Percentiles rank a stretch among this genome's conserved stretches.
phyloP scores from a whole-genome alignment of 1,284 basidiomycete genomes.

The Exsudoporus floridanus region DNA sequence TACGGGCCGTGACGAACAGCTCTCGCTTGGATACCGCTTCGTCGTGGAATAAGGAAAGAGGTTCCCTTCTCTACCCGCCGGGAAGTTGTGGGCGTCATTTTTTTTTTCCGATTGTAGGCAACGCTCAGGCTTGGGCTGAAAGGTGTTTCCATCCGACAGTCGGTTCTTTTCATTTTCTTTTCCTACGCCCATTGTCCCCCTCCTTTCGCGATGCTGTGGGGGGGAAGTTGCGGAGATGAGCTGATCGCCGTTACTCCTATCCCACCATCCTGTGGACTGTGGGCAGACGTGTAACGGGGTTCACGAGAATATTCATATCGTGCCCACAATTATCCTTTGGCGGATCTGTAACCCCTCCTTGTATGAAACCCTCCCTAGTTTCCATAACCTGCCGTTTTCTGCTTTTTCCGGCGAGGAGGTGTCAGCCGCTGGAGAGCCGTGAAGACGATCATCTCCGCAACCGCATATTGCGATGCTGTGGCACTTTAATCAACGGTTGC shows the following conservation, averaged over 20 bases:
- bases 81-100: slow-evolving; percentile 1
- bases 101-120: slow-evolving; percentile 8
- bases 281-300: slow-evolving; percentile 13
- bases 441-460: slow-evolving; percentile 14
- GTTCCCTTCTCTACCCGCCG: slow-evolving; percentile 1
- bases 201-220: slow-evolving; percentile 17
- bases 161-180: slow-evolving; percentile 5
- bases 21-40: slow-evolving; percentile 4
- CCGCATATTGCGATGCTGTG: slow-evolving; percentile 9
- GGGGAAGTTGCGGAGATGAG: slow-evolving; percentile 29
- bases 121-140: background rate
- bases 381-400: background rate
- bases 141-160: background rate
- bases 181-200: background rate
- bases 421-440: slow-evolving; percentile 1
- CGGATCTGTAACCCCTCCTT: slow-evolving; percentile 1
- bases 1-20: slow-evolving; percentile 1
- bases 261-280: slow-evolving; percentile 11
- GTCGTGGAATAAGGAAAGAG: slow-evolving; percentile 1
- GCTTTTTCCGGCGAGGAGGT: background rate
- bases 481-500: slow-evolving; percentile 1
- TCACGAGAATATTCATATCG: slow-evolving; percentile 11
- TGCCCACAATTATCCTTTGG: slow-evolving; percentile 4
- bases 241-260: slow-evolving; percentile 32
- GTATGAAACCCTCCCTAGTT: slow-evolving; percentile 1